A percentile compares a stretch with the other conserved stretches of the same genome.
phyloP scores from a whole-genome alignment of 192 early-diverging fungal species.

The Gryganskiella cystojenkinii region DNA sequence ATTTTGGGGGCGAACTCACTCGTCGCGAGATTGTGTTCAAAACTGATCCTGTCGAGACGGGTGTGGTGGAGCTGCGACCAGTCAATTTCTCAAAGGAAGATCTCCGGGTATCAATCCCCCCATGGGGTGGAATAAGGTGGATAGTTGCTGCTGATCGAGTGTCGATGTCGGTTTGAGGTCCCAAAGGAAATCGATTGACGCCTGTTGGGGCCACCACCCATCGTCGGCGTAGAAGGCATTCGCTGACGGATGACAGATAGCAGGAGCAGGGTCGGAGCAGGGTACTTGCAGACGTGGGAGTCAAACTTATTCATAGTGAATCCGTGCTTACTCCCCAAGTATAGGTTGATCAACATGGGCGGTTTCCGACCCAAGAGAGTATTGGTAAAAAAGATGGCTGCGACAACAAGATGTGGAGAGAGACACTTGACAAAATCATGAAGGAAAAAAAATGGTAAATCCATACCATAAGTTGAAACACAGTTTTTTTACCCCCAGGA shows the following conservation, averaged over 20 bases:
- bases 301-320: slow-evolving; percentile 69
- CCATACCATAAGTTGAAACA: too few species aligned
- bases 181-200: slow-evolving; percentile 40
- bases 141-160: slow-evolving; percentile 15
- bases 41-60: slow-evolving; percentile 6
- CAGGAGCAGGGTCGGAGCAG: slow-evolving; percentile 61
- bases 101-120: slow-evolving; percentile 6
- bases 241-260: slow-evolving; percentile 47
- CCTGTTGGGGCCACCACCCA: background rate
- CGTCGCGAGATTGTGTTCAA: slow-evolving; percentile 21
- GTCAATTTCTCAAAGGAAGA: slow-evolving; percentile 19
- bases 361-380: too few species aligned
- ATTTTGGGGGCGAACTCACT: background rate
- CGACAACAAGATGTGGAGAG: too few species aligned
- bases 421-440: too few species aligned
- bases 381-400: too few species aligned
- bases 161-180: slow-evolving; percentile 5
- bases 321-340: slow-evolving; percentile 60
- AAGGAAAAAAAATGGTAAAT: too few species aligned
- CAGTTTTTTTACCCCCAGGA: too few species aligned
- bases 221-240: slow-evolving; percentile 6
- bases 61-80: slow-evolving; percentile 4
- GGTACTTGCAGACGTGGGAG: slow-evolving; percentile 66
- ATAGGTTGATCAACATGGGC: slow-evolving; percentile 53
- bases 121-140: slow-evolving; percentile 19